Conservation (phyloP, 208 protist genomes). For the Trypanosoma avium region DNA sequence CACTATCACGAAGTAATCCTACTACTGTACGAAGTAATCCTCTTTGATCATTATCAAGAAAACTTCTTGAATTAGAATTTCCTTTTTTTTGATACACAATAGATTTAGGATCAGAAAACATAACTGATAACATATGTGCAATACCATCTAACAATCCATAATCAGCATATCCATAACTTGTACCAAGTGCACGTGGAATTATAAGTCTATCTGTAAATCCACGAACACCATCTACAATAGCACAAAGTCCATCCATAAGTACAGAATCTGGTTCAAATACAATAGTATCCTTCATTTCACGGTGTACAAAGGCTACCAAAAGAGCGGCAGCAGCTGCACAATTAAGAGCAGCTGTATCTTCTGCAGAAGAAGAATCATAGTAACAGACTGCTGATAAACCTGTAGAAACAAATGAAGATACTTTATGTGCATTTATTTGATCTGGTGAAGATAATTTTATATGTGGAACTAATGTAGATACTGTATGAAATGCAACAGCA, state of each 20-base stretch:
- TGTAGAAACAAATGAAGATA: conserved; percentile 59
- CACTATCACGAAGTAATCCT: conserved; percentile 70
- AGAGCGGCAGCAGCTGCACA: conserved; percentile 72
- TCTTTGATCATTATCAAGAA: conserved; percentile 60
- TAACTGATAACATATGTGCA: conserved; percentile 81
- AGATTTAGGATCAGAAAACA: conserved; percentile 76
- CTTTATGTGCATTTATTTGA: conserved; percentile 67
- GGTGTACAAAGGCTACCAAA: conserved; percentile 76
- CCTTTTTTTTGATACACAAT: conserved; percentile 50
- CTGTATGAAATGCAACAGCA: conserved; percentile 73
- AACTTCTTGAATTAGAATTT: conserved; percentile 8
- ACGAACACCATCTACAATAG: conserved; percentile 41
- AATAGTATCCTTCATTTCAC: conserved; percentile 83
- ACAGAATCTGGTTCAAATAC: conserved; percentile 58
- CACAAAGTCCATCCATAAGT: conserved; percentile 45
- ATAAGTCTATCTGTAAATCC: conserved; percentile 35
- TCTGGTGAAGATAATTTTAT: conserved; percentile 86
- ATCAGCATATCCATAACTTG: conserved; percentile 87
- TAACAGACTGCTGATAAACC: conserved; percentile 65
- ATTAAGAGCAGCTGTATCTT: conserved; percentile 44
- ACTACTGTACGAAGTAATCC: conserved; percentile 54
- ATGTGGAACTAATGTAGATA: conserved; percentile 74
- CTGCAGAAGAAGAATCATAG: conserved; percentile 38
- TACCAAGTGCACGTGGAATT: conserved; percentile 65
- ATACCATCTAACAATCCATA: conserved; percentile 89